phyloP scores from a whole-genome alignment of 2,329 filamentous ascomycete genomes.

The Amylocarpus encephaloides region DNA sequence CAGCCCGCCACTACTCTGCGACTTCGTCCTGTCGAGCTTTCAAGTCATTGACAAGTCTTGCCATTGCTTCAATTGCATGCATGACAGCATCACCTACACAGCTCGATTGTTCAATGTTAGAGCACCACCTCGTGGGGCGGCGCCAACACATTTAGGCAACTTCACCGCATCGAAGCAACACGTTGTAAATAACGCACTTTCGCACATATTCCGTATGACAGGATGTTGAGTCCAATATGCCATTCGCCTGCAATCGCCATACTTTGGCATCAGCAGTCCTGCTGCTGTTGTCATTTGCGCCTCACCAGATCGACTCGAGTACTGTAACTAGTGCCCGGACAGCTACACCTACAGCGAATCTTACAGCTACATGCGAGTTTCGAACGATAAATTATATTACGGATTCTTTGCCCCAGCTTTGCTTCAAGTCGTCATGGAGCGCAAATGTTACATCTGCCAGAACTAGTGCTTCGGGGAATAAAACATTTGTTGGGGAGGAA shows the following conservation, averaged over 20 bases:
- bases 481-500: not conserved
- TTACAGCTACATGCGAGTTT: slow-evolving; percentile 28
- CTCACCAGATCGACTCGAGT: slow-evolving; percentile 11
- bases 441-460: slow-evolving; percentile 14
- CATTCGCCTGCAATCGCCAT: slow-evolving; percentile 15
- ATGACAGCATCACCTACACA: slow-evolving; percentile 1
- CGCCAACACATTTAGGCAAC: not conserved
- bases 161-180: not conserved
- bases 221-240: slow-evolving; percentile 21
- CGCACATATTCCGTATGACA: slow-evolving; percentile 1
- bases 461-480: not conserved
- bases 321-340: slow-evolving; percentile 18
- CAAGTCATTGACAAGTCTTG: no score
- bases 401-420: slow-evolving; percentile 30
- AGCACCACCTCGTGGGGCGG: not conserved
- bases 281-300: slow-evolving; percentile 15
- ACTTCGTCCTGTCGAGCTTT: not conserved
- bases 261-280: slow-evolving; percentile 17
- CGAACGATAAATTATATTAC: slow-evolving; percentile 34
- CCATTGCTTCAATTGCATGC: not conserved
- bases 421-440: slow-evolving; percentile 28
- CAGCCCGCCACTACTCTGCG: no score
- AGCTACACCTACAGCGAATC: slow-evolving; percentile 10
- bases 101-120: slow-evolving; percentile 3
- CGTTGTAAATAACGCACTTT: not conserved